Evolutionary conservation across 2,329 filamentous ascomycete species (phyloP).

Genomic region (Aspergillus phoenicis): DNA sequence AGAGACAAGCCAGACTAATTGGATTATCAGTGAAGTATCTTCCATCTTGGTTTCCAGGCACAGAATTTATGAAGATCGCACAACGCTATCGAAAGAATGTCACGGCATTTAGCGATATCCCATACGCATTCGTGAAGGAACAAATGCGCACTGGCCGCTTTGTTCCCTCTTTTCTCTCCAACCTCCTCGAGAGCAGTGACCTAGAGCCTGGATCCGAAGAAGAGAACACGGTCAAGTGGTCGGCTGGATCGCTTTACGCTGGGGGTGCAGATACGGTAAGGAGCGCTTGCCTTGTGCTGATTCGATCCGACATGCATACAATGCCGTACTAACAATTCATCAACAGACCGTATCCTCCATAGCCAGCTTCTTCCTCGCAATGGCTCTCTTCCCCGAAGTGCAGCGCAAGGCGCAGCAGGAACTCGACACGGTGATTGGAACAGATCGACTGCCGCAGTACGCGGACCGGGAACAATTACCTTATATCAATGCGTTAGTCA

Average conservation of each 20-base stretch:
- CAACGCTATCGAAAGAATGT: constrained; percentile 35
- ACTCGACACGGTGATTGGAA: constrained; percentile 20
- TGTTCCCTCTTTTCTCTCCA: constrained; percentile 45
- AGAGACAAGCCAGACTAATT: constrained; percentile 32
- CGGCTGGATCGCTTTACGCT: constrained; percentile 45
- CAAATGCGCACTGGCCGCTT: constrained; percentile 38
- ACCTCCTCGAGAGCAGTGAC: constrained; percentile 39
- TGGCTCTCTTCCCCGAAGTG: constrained; percentile 22
- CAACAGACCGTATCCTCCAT: constrained; percentile 21
- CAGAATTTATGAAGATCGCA: constrained; percentile 46
- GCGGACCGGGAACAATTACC: constrained; percentile 29
- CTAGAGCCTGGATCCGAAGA: constrained; percentile 29
- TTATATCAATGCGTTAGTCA: constrained; percentile 37
- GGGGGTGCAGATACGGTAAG: constrained; percentile 48
- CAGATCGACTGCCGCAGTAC: constrained; percentile 14
- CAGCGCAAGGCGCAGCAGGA: constrained; percentile 22
- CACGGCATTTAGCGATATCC: constrained; percentile 34
- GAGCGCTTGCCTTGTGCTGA: neutral
- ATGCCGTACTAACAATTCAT: neutral
- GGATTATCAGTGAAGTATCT: constrained; percentile 20
- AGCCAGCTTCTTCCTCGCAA: constrained; percentile 22
- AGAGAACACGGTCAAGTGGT: constrained; percentile 34
- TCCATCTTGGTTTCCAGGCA: constrained; percentile 47
- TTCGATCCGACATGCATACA: neutral
- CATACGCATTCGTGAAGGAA: constrained; percentile 49